phyloP scores from a whole-genome alignment of 179 eudicot genomes.

The Carnegiea gigantea region DNA sequence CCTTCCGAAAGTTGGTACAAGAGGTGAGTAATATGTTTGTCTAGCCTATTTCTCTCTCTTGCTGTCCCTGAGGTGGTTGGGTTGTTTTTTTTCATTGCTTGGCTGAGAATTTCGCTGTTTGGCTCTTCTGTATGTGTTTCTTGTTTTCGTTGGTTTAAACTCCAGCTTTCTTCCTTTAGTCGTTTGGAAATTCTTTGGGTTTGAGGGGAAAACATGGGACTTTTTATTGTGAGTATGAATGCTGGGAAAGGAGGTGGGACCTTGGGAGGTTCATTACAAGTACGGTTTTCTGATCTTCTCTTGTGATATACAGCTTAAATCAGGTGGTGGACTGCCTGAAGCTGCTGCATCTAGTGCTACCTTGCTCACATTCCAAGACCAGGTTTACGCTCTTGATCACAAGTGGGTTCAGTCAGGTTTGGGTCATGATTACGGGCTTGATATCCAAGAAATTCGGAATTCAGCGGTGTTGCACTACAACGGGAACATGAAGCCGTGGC shows the following conservation, averaged over 20 bases:
- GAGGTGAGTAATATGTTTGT: conserved; percentile 52
- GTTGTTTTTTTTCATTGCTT: background rate
- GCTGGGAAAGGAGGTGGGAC: background rate
- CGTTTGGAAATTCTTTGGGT: background rate
- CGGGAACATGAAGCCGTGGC: conserved; percentile 99
- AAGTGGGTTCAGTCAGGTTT: conserved; percentile 75
- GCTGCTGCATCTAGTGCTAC: conserved; percentile 61
- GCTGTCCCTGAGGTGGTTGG: background rate
- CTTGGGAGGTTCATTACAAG: background rate
- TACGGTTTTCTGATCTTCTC: conserved; percentile 4
- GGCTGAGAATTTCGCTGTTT: background rate
- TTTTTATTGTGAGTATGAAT: background rate
- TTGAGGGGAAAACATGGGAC: too few species aligned
- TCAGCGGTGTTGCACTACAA: conserved; percentile 75
- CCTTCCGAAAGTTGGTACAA: conserved; percentile 53
- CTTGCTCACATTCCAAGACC: conserved; percentile 68
- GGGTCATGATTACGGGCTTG: conserved; percentile 75
- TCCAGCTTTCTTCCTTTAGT: background rate
- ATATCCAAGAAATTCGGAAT: conserved; percentile 41
- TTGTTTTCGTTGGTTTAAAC: background rate
- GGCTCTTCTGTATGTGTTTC: background rate
- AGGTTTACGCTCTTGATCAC: conserved; percentile 64
- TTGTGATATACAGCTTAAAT: conserved; percentile 36
- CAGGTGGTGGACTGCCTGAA: conserved; percentile 35
- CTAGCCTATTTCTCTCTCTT: conserved; percentile 3